A percentile compares a stretch with the other conserved stretches of the same genome.
Evolutionary conservation across 805 yeast species (phyloP).

Genomic region (Candida maltosa): DNA sequence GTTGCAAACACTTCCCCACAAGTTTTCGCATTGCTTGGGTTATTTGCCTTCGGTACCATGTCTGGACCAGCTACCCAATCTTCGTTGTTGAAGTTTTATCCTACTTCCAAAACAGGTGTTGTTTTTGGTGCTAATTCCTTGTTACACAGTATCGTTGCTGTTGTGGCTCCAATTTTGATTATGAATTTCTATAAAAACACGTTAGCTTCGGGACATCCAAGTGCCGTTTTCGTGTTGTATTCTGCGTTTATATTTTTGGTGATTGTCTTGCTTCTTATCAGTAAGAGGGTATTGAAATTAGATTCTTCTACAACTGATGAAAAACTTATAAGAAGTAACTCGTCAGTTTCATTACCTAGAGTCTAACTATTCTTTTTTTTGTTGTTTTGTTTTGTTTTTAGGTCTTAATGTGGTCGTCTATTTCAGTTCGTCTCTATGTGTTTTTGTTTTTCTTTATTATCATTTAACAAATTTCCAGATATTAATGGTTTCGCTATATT

Average conservation of each 20-base stretch:
- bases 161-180: slow-evolving; percentile 47
- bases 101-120: slow-evolving; percentile 22
- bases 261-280: slow-evolving; percentile 2
- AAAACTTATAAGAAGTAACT: slow-evolving; percentile 4
- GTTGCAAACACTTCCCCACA: slow-evolving; percentile 35
- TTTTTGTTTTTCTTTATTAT: neutral
- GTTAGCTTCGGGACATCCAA: slow-evolving; percentile 16
- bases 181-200: slow-evolving; percentile 41
- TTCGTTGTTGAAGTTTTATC: slow-evolving; percentile 55
- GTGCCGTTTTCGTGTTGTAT: slow-evolving; percentile 17
- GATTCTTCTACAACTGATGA: slow-evolving; percentile 4
- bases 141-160: slow-evolving; percentile 43
- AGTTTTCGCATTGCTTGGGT: slow-evolving; percentile 31
- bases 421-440: too few species aligned
- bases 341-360: slow-evolving; percentile 2
- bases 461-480: slow-evolving; percentile 19
- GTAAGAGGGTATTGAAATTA: slow-evolving; percentile 9
- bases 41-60: slow-evolving; percentile 46
- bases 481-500: slow-evolving; percentile 21
- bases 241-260: slow-evolving; percentile 9
- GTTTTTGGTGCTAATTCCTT: slow-evolving; percentile 39
- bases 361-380: slow-evolving; percentile 1
- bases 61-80: slow-evolving; percentile 57
- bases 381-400: neutral
- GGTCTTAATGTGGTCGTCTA: too few species aligned